Percentiles rank a stretch among this genome's conserved stretches.
Conservation (phyloP, 208 protist species). For the Trypanosoma brucei region DNA sequence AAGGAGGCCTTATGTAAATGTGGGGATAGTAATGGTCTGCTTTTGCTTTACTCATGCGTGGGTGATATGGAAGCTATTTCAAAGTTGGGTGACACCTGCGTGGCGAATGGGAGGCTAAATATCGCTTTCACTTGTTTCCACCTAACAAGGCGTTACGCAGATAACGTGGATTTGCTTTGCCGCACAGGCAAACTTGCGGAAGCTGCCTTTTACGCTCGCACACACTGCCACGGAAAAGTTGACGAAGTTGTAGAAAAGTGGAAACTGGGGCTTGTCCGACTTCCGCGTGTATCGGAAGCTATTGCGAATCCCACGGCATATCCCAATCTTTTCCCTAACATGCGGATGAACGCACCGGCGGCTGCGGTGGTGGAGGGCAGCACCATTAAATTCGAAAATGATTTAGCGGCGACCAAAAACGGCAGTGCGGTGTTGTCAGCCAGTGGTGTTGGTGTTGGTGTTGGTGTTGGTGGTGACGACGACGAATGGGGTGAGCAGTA, state of each 20-base stretch:
- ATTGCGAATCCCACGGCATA: constrained; percentile 92
- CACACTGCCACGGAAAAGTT: constrained; percentile 85
- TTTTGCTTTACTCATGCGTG: constrained; percentile 75
- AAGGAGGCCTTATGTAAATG: constrained; percentile 56
- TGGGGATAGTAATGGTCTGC: constrained; percentile 63
- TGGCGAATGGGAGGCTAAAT: constrained; percentile 81
- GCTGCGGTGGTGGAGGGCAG: constrained; percentile 1
- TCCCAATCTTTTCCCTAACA: constrained; percentile 93
- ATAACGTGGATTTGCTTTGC: constrained; percentile 88
- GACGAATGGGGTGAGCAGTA: not conserved
- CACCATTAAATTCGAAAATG: no score
- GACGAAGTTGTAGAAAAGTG: constrained; percentile 85
- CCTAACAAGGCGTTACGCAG: constrained; percentile 56
- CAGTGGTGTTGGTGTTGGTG: not conserved
- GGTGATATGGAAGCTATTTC: constrained; percentile 70
- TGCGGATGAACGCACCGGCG: not conserved
- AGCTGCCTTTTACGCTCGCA: constrained; percentile 95
- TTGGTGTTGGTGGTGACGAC: not conserved
- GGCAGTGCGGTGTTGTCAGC: not conserved
- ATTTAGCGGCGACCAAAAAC: no score
- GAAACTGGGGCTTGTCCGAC: constrained; percentile 71
- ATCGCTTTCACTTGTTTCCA: constrained; percentile 94
- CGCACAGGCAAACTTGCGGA: constrained; percentile 82
- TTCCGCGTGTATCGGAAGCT: constrained; percentile 77
- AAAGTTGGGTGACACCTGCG: constrained; percentile 56